A percentile compares a stretch with the other conserved stretches of the same genome.
Conservation (phyloP, 768 basidiomycete species). For the Lentinus brumalis region DNA sequence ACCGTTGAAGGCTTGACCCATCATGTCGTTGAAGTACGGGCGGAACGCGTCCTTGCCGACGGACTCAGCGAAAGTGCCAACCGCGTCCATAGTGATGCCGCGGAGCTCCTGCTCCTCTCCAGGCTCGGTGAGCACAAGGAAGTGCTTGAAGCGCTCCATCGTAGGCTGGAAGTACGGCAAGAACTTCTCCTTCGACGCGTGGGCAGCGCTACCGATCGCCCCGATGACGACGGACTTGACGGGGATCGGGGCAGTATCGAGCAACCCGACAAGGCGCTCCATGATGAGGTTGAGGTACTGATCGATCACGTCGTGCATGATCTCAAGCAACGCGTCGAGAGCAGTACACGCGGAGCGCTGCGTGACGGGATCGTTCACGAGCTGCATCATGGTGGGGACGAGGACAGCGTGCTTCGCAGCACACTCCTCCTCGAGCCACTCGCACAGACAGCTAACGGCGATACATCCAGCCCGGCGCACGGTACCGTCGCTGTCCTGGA, state of each 20-base stretch:
- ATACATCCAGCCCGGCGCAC: conserved; percentile 97
- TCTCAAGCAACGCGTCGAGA: conserved; percentile 94
- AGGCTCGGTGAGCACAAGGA: conserved; percentile 81
- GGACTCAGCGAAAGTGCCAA: conserved; percentile 97
- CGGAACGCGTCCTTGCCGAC: conserved; percentile 93
- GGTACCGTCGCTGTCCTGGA: conserved; percentile 77
- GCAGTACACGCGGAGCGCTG: conserved; percentile 96
- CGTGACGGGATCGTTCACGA: conserved; percentile 84
- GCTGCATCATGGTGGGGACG: conserved; percentile 91
- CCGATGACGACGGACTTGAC: conserved; percentile 96
- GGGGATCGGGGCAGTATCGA: conserved; percentile 81
- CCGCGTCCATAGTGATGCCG: conserved; percentile 98
- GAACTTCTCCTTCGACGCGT: conserved; percentile 91
- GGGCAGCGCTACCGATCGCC: conserved; percentile 96
- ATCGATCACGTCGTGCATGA: conserved; percentile 86
- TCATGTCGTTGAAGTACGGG: conserved; percentile 94
- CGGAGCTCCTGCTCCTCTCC: conserved; percentile 94
- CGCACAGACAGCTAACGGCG: conserved; percentile 93
- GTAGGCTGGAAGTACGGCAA: conserved; percentile 92
- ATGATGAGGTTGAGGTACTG: conserved; percentile 93
- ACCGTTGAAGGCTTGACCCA: conserved; percentile 92
- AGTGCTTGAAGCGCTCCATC: conserved; percentile 85
- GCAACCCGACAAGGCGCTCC: conserved; percentile 85
- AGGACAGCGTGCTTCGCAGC: conserved; percentile 79
- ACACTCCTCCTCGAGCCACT: conserved; percentile 96